These are phyloP conservation scores for Polytrichum formosum DNA, from an alignment of 225 moss, liverwort and hornwort species.

Conservation along the genomic window DNA sequence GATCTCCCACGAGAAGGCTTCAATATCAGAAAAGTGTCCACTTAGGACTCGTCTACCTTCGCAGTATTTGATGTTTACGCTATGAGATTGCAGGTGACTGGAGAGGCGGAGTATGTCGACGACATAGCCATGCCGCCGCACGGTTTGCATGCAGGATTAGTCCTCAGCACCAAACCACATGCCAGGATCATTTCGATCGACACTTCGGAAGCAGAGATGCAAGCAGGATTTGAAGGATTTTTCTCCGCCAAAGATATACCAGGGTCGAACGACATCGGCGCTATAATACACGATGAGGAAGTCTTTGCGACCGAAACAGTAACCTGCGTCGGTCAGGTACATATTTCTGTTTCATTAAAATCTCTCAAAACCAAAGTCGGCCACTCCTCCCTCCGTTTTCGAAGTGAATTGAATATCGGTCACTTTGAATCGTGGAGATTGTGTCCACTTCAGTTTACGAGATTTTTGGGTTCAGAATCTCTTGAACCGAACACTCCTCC, in stretches of 20 bases:
- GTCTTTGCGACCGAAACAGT: slow-evolving; percentile 69
- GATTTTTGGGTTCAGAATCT: too few species aligned
- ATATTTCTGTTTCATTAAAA: background rate
- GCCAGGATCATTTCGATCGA: slow-evolving; percentile 79
- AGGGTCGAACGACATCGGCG: slow-evolving; percentile 82
- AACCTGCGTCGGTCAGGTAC: slow-evolving; percentile 85
- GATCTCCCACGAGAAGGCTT: too few species aligned
- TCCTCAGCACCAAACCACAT: slow-evolving; percentile 81
- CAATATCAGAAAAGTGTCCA: too few species aligned
- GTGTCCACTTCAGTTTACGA: too few species aligned
- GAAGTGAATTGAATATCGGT: too few species aligned
- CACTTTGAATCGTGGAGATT: too few species aligned
- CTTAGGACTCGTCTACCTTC: too few species aligned
- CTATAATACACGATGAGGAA: slow-evolving; percentile 79
- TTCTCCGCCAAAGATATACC: slow-evolving; percentile 81
- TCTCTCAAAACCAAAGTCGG: too few species aligned
- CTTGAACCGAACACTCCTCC: too few species aligned
- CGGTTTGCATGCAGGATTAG: slow-evolving; percentile 74
- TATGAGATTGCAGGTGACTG: slow-evolving; percentile 60
- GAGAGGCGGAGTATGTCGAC: slow-evolving; percentile 94
- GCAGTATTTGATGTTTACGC: too few species aligned
- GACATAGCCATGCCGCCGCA: slow-evolving; percentile 72
- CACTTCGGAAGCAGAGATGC: slow-evolving; percentile 57
- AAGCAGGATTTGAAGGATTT: slow-evolving; percentile 72
- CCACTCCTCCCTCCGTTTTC: too few species aligned